Base-by-base conservation (phyloP, 805 yeast genomes). In the Kodamaea lidongshanica region DNA sequence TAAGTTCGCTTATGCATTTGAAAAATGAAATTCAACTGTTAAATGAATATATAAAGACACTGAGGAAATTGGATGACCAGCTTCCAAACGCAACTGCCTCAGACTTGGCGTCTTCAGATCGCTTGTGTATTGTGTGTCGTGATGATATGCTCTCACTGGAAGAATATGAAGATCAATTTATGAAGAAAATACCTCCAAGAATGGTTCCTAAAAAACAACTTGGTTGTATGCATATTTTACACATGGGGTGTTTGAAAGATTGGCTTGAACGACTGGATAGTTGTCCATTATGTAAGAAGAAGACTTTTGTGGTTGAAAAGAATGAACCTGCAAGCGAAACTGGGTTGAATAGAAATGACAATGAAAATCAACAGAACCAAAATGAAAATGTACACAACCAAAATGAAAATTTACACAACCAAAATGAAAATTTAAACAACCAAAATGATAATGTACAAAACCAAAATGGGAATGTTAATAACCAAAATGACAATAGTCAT, bases 221-320 rank as follows among this genome's bases (percentile, higher is more conserved):
- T 28, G 67, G 63, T 1, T 92, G 98, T 63, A 82, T 85, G 15
- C 98, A 92, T 54, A 79, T 85, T 27, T 66, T 89, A 34, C 98
- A 92, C 52, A 61, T 81, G 57, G 88, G 92, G 4, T 92, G 98
- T 54, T 67, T 92, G 39, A 82, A 85, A 47, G 79, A 82, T 42
- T 92, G 98, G 98, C 65, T 92, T 43, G 94, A 84, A 48, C 71
- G 95, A 41, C 85, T 95, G 0, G 89, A 80, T 43, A 73, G 75
- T n/a, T 92, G 98, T 60, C 98, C 98, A 2, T 75, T 88, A 32
- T 92, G 98, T 53, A 67, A 95, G 38, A 65, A 79, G 17, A 72
- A 76, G 7, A 94, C 86, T 5, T 63, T 64, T 37, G 45, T 35
- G 14, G 13, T 30, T 3, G 20, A 16, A 19, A 26, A 19, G n/a